phyloP scores from a whole-genome alignment of 1,284 basidiomycete species.

The Kalmanozyma brasiliensis region DNA sequence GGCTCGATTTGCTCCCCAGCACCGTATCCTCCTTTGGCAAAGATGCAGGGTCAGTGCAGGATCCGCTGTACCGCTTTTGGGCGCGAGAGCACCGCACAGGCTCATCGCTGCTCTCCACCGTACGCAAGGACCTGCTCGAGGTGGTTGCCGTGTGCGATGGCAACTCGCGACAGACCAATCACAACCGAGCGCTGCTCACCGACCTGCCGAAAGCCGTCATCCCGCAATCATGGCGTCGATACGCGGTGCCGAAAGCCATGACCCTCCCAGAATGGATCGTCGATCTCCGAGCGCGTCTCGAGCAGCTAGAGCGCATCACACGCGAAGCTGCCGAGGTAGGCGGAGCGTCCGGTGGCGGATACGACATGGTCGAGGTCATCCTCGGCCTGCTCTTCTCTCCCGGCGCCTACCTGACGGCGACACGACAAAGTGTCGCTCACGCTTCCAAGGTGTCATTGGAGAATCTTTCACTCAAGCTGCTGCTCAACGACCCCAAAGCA shows the following conservation, averaged over 20 bases:
- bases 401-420: conserved; percentile 65
- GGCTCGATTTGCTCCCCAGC: conserved; percentile 46
- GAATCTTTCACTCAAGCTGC: conserved; percentile 54
- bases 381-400: conserved; percentile 61
- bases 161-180: conserved; percentile 58
- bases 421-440: conserved; percentile 62
- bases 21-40: conserved; percentile 24
- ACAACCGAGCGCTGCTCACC: conserved; percentile 53
- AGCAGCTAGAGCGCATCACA: conserved; percentile 49
- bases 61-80: conserved; percentile 65
- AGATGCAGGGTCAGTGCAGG: conserved; percentile 50
- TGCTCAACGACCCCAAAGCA: conserved; percentile 30
- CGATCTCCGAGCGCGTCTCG: conserved; percentile 55
- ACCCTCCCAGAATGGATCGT: conserved; percentile 58
- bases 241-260: conserved; percentile 53
- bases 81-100: conserved; percentile 61
- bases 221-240: conserved; percentile 56
- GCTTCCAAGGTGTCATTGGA: conserved; percentile 54
- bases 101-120: conserved; percentile 41
- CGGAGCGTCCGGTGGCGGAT: conserved; percentile 14
- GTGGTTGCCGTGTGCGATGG: conserved; percentile 56
- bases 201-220: conserved; percentile 58
- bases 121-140: conserved; percentile 54
- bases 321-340: conserved; percentile 23
- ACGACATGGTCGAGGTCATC: conserved; percentile 54